phyloP scores from a whole-genome alignment of 805 yeast genomes.

The Metschnikowia peoriensis region DNA sequence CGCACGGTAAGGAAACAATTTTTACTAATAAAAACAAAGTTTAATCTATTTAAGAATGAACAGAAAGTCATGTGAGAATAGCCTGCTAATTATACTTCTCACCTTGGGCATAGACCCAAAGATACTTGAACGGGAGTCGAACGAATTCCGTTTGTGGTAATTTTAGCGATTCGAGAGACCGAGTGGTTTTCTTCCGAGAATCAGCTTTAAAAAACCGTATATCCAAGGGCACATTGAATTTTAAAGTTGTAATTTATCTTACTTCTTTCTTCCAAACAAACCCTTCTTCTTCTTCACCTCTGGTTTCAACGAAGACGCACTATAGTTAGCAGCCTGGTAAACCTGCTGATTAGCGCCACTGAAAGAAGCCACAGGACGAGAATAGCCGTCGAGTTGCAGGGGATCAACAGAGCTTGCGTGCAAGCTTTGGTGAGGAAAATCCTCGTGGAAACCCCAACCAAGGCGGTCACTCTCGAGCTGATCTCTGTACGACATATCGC shows the following conservation, averaged over 20 bases:
- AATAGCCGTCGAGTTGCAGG: constrained; percentile 31
- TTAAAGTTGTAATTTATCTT: not conserved
- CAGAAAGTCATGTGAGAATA: too few relatives aligned
- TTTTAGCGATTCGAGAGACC: too few relatives aligned
- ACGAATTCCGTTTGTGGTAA: too few relatives aligned
- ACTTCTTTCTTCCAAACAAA: constrained; percentile 65
- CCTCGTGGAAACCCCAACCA: constrained; percentile 87
- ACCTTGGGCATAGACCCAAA: too few relatives aligned
- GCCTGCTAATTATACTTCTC: too few relatives aligned
- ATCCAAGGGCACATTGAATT: too few relatives aligned
- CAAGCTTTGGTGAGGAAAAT: constrained; percentile 57
- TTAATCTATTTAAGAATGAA: not conserved
- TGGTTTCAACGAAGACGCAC: constrained; percentile 45
- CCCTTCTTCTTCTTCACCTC: constrained; percentile 69
- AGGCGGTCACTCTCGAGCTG: constrained; percentile 73
- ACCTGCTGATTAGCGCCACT: constrained; percentile 42
- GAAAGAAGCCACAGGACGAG: constrained; percentile 36
- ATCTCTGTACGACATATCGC: constrained; percentile 75
- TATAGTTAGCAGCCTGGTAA: constrained; percentile 58
- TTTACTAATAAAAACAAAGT: too few relatives aligned
- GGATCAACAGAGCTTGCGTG: constrained; percentile 21
- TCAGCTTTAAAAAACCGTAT: too few relatives aligned
- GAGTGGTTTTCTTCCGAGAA: too few relatives aligned
- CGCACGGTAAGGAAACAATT: not conserved
- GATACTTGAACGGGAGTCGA: too few relatives aligned